These are phyloP conservation scores for Penicillium salamii DNA, from an alignment of 495 filamentous ascomycete genomes.

Conservation along the genomic window DNA sequence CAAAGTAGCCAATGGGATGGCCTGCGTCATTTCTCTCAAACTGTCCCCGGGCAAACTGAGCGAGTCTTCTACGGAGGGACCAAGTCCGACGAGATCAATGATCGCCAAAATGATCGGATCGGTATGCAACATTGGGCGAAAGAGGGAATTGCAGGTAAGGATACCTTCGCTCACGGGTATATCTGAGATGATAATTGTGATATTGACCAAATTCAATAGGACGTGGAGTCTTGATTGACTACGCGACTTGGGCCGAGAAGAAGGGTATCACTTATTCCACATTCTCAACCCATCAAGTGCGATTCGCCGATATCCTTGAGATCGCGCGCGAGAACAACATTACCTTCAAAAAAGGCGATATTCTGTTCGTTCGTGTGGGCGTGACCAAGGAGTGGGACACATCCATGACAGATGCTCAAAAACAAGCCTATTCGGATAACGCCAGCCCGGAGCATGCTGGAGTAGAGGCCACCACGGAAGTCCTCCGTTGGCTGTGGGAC, in stretches of 20 bases:
- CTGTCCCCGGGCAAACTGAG: constrained; percentile 27
- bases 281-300: constrained; percentile 39
- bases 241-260: constrained; percentile 47
- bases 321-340: constrained; percentile 35
- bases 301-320: constrained; percentile 37
- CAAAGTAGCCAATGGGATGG: constrained; percentile 73
- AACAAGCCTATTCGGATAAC: constrained; percentile 27
- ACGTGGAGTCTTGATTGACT: constrained; percentile 55
- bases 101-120: constrained; percentile 49
- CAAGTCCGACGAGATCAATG: constrained; percentile 44
- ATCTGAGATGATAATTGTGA: neutral
- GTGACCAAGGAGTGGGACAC: constrained; percentile 42
- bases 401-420: constrained; percentile 34
- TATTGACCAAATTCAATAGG: constrained; percentile 22
- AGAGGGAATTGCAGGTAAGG: constrained; percentile 44
- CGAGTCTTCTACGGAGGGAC: constrained; percentile 52
- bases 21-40: constrained; percentile 52
- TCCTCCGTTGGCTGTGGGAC: constrained; percentile 48
- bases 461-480: constrained; percentile 39
- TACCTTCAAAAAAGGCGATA: constrained; percentile 46
- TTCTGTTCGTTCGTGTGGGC: constrained; percentile 52
- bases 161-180: neutral
- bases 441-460: constrained; percentile 34
- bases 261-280: constrained; percentile 35
- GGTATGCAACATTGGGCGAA: constrained; percentile 45